These are phyloP conservation scores for Fusarium zealandicum DNA, from an alignment of 2,329 filamentous ascomycete genomes.

Conservation along the genomic window DNA sequence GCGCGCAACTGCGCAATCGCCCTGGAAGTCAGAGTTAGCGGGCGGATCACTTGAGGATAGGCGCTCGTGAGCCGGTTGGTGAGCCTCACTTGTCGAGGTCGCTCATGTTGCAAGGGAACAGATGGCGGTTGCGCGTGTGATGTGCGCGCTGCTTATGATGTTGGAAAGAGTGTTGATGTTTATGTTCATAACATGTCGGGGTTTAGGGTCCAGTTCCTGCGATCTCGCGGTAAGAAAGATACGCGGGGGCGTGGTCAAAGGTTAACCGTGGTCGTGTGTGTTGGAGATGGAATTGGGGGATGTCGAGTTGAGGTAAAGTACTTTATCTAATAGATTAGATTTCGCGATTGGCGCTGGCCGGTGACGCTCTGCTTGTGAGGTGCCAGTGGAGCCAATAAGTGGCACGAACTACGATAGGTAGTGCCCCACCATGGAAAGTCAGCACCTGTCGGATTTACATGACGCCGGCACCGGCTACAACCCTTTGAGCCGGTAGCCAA, in stretches of 20 bases:
- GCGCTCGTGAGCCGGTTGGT: not conserved
- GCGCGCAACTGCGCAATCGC: conserved; percentile 94
- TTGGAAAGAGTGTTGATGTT: conserved; percentile 7
- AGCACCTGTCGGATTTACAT: conserved; percentile 25
- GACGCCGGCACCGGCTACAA: conserved; percentile 9
- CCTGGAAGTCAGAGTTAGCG: conserved; percentile 55
- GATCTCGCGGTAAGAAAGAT: not conserved
- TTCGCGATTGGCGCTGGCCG: conserved; percentile 27
- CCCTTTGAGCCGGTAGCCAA: conserved; percentile 33
- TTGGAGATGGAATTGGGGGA: conserved; percentile 23
- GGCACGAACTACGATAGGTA: too few relatives aligned
- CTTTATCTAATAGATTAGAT: conserved; percentile 28
- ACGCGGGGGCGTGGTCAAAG: not conserved
- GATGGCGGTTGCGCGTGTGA: conserved; percentile 26
- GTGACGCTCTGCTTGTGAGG: conserved; percentile 17
- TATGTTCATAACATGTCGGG: conserved; percentile 40
- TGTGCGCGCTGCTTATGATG: conserved; percentile 32
- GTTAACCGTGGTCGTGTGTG: conserved; percentile 12
- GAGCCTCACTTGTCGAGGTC: conserved; percentile 83
- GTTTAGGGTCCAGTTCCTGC: not conserved
- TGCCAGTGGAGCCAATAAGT: conserved; percentile 1
- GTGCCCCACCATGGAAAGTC: conserved; percentile 14
- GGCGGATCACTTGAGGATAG: conserved; percentile 5
- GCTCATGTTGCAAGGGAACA: conserved; percentile 68
- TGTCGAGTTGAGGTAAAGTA: not conserved